phyloP scores from a whole-genome alignment of 2,329 filamentous ascomycete genomes.

The Colletotrichum endophyticum region DNA sequence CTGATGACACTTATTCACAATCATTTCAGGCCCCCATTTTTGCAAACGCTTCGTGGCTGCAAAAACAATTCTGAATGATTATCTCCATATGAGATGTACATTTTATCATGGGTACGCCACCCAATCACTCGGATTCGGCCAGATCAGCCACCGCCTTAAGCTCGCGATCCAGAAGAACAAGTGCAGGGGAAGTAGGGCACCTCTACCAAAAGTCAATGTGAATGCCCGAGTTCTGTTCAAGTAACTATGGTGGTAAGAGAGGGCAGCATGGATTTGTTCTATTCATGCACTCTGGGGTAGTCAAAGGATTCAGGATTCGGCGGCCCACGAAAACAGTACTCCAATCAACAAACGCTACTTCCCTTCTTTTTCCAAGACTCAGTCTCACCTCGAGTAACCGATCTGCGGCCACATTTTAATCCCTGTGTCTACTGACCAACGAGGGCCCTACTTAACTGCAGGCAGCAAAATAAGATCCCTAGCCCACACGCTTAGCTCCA shows the following conservation, averaged over 20 bases:
- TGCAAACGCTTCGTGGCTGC: background rate
- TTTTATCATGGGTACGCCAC: background rate
- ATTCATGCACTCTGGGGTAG: background rate
- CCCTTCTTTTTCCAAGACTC: background rate
- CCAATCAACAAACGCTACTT: background rate
- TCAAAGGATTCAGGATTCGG: background rate
- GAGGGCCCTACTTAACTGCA: background rate
- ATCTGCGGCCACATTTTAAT: background rate
- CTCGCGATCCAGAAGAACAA: background rate
- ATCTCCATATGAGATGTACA: background rate
- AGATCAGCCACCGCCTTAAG: background rate
- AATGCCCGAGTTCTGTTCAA: rapidly evolving
- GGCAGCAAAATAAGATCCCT: background rate
- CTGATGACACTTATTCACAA: background rate
- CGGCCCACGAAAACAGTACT: background rate
- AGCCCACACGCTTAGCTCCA: background rate
- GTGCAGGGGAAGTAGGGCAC: background rate
- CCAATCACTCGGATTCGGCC: background rate
- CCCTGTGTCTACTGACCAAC: background rate
- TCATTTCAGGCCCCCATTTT: background rate
- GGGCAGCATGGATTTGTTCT: background rate
- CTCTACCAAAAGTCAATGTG: background rate
- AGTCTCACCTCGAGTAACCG: background rate
- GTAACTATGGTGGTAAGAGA: background rate
- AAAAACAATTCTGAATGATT: background rate